Conservation (phyloP, 2,329 filamentous ascomycete species). For the Beauveria asiatica region DNA sequence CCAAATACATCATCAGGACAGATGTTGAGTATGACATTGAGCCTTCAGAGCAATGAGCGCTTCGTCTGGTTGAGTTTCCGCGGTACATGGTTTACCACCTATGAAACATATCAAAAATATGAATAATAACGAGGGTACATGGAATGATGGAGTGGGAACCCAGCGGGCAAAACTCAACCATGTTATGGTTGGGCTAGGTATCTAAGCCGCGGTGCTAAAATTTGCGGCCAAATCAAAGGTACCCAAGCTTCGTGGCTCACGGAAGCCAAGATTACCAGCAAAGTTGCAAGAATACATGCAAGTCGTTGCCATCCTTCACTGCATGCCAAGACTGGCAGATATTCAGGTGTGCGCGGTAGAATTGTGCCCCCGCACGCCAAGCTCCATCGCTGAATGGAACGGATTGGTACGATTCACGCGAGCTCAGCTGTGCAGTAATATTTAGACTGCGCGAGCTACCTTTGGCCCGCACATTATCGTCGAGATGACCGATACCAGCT, state of each 20-base stretch:
- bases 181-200: too few relatives aligned
- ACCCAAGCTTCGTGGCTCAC: too few relatives aligned
- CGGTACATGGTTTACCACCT: neutral
- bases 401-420: neutral
- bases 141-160: neutral
- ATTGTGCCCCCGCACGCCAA: neutral
- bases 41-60: slow-evolving; percentile 6
- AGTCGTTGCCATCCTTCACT: too few relatives aligned
- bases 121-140: too few relatives aligned
- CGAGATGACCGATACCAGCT: neutral
- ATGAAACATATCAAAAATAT: neutral
- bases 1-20: slow-evolving; percentile 61
- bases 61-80: neutral
- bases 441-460: neutral
- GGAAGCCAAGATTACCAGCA: too few relatives aligned
- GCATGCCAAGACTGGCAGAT: neutral
- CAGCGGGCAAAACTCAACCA: too few relatives aligned
- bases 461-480: neutral
- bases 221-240: too few relatives aligned
- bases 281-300: too few relatives aligned
- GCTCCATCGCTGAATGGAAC: neutral
- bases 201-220: too few relatives aligned
- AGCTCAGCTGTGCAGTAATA: neutral
- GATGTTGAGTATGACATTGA: slow-evolving; percentile 63
- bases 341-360: neutral